These are phyloP conservation scores for Wickerhamiella lipophila DNA, from an alignment of 805 yeast species.

Conservation along the genomic window DNA sequence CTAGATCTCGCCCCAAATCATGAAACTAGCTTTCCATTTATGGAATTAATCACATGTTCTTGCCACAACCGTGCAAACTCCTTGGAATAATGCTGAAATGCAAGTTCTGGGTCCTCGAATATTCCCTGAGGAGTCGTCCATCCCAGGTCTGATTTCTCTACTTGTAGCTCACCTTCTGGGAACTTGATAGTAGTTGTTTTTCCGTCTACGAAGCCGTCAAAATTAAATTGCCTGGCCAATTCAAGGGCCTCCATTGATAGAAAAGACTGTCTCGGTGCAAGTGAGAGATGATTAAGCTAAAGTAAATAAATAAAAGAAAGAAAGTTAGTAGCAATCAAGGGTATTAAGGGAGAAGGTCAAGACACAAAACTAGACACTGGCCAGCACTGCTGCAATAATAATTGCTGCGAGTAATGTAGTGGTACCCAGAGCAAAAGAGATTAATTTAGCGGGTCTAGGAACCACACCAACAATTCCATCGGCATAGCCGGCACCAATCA, in stretches of 20 bases:
- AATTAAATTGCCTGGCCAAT: neutral
- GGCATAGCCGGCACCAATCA: slow-evolving; percentile 29
- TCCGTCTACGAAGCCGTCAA: neutral
- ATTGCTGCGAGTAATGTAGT: slow-evolving; percentile 29
- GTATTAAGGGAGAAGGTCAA: neutral
- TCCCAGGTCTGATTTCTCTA: neutral
- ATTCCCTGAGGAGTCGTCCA: slow-evolving; percentile 5
- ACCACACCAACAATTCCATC: slow-evolving; percentile 28
- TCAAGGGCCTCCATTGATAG: neutral
- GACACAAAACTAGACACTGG: neutral
- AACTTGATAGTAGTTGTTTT: neutral
- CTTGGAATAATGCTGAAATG: neutral
- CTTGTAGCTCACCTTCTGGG: neutral
- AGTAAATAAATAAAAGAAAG: neutral
- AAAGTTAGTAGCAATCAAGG: neutral
- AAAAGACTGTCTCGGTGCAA: neutral
- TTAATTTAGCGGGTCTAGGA: slow-evolving; percentile 24
- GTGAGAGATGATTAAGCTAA: slow-evolving; percentile 1
- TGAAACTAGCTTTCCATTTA: neutral
- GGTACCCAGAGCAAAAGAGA: slow-evolving; percentile 28
- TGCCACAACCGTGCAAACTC: neutral
- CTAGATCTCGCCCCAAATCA: no score
- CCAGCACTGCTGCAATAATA: slow-evolving; percentile 26
- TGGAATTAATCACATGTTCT: neutral
- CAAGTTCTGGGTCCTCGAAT: slow-evolving; percentile 6